These are phyloP conservation scores for Diaporthe aspalathi DNA, from an alignment of 2,329 filamentous ascomycete species.

Conservation along the genomic window DNA sequence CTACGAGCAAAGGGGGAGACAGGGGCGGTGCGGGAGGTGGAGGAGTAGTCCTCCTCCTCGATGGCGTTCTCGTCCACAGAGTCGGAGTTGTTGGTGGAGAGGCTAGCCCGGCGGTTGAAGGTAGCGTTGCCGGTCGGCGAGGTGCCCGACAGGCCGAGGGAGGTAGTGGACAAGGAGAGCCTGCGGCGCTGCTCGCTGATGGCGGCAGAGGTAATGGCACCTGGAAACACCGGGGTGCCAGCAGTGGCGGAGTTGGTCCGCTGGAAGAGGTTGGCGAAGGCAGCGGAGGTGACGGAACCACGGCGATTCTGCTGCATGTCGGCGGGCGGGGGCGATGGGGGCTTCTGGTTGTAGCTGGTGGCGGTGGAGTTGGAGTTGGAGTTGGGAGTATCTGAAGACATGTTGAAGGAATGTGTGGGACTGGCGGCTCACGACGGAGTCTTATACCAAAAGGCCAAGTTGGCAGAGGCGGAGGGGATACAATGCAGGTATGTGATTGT, in stretches of 20 bases:
- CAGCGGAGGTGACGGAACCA: constrained; percentile 67
- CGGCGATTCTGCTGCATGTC: constrained; percentile 58
- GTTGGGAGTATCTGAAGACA: constrained; percentile 48
- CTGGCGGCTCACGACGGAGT: constrained; percentile 17
- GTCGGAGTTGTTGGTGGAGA: constrained; percentile 74
- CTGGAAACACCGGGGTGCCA: constrained; percentile 58
- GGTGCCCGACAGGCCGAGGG: constrained; percentile 75
- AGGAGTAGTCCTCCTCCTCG: constrained; percentile 72
- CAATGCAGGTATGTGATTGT: constrained; percentile 3
- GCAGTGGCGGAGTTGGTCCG: constrained; percentile 63
- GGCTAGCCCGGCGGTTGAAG: constrained; percentile 71
- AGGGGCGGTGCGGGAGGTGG: constrained; percentile 68
- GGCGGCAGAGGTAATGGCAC: constrained; percentile 55
- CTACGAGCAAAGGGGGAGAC: constrained; percentile 83
- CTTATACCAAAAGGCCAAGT: constrained; percentile 27
- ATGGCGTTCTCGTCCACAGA: constrained; percentile 79
- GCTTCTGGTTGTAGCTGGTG: constrained; percentile 47
- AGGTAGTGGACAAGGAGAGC: constrained; percentile 72
- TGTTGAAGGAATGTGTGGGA: constrained; percentile 38
- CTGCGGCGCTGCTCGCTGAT: constrained; percentile 72
- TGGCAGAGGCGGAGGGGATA: not conserved
- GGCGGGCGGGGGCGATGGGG: constrained; percentile 44
- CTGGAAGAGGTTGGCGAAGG: constrained; percentile 69
- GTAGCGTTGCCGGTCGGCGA: constrained; percentile 69
- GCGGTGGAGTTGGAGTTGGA: constrained; percentile 43